Conservation (phyloP, 139 green algal genomes). For the Pleodorina starrii region DNA sequence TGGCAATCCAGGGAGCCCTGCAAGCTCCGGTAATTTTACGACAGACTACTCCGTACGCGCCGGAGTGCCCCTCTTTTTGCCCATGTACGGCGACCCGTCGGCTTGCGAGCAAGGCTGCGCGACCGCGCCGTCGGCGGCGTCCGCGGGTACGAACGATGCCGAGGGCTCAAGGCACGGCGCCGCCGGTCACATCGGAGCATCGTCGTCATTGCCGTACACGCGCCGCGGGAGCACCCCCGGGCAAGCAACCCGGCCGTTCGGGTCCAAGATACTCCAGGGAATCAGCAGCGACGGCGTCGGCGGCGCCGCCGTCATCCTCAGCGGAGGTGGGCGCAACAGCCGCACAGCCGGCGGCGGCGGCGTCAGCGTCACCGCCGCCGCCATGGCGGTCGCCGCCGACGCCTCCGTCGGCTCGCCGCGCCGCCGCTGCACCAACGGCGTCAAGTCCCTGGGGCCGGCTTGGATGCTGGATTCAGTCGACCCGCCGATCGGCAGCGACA, state of each 20-base stretch:
- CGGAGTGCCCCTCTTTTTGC: neutral
- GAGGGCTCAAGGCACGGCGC: neutral
- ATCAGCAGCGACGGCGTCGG: neutral
- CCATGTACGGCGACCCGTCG: neutral
- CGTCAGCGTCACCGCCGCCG: conserved; percentile 1
- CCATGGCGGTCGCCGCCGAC: neutral
- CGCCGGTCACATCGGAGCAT: neutral
- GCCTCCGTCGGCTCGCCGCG: neutral
- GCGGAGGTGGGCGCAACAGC: neutral
- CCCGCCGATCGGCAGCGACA: neutral
- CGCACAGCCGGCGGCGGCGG: neutral
- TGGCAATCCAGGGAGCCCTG: neutral
- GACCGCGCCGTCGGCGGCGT: neutral
- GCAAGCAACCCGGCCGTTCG: neutral
- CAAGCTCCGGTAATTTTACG: neutral
- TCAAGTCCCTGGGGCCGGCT: neutral
- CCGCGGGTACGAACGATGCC: neutral
- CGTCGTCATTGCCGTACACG: neutral
- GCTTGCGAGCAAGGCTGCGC: neutral
- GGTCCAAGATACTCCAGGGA: neutral
- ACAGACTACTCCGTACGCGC: neutral
- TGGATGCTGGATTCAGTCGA: neutral
- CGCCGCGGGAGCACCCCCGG: neutral
- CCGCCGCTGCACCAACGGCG: neutral
- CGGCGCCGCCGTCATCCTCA: neutral